Evolutionary conservation across 345 rosid genomes (phyloP), one percentile per base, ranked within the genome.

Genomic region (Sonneratia alba): DNA sequence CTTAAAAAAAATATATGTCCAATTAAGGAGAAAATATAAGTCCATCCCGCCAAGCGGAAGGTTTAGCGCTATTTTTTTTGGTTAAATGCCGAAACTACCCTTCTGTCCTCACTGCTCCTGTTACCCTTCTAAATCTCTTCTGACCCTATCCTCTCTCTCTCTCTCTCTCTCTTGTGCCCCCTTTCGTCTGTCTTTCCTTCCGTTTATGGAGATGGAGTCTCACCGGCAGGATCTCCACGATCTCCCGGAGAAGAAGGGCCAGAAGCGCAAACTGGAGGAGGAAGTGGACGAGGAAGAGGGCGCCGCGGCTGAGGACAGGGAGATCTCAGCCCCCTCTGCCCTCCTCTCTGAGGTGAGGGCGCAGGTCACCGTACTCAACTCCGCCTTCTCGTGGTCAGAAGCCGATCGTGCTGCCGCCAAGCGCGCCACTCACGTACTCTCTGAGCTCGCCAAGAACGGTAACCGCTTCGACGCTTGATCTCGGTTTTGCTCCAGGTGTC

Each of bases 401-500:
- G 75, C 87, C 71, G 98, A 96, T 91, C 99, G 99, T 47, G 87
- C 98, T 32, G 91, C 93, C 15, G 93, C 97, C 42, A 96, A 91
- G 77, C 97, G 93, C 78, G 96, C 99, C 73, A 87, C 97, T 75
- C 96, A 92, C 71, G 86, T 96, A 79, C 90, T 96, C n/a, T 94
- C 99, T 21, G 97, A 96, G 83, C 94, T 92, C 61, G 98, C 99
- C 45, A 92, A 96, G 83, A 87, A 96, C 85, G 99, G 99, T 92
- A 93, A 87, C 16, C 66, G 45, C 21, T 6, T 24, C 43, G 24
- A 22, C 48, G 65, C 59, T 73, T 13, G 66, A 67, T 81, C 82
- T 83, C 18, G 40, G 32, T 72, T 70, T 38, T 5, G 32, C 47
- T 56, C 24, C 66, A 14, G 14, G n/a, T 21, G 36, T 24, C 16